Conservation (phyloP, 257 asterid genomes). For the Mentha longifolia region DNA sequence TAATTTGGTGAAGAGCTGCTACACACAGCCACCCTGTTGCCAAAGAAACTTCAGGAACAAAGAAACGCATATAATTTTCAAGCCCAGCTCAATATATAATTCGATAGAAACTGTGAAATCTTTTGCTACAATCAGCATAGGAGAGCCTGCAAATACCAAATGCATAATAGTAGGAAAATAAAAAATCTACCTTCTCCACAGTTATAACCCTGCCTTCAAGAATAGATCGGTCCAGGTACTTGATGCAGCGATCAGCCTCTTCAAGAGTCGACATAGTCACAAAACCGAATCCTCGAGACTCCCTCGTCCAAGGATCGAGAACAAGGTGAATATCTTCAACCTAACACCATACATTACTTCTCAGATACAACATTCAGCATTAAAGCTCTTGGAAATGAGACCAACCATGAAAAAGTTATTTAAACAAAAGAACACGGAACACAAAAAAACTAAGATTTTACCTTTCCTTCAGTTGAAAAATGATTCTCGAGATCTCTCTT, state of each 20-base stretch:
- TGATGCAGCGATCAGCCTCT: slow-evolving; percentile 81
- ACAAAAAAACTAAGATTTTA: slow-evolving; percentile 26
- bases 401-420: background rate
- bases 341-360: slow-evolving; percentile 31
- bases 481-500: slow-evolving; percentile 76
- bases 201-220: slow-evolving; percentile 89
- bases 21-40: slow-evolving; percentile 90
- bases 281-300: slow-evolving; percentile 93
- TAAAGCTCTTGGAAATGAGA: background rate
- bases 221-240: slow-evolving; percentile 78
- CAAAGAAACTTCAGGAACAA: slow-evolving; percentile 70
- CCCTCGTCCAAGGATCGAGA: slow-evolving; percentile 78
- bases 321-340: slow-evolving; percentile 87
- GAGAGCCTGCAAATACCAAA: background rate
- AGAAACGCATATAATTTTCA: slow-evolving; percentile 44
- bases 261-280: slow-evolving; percentile 73
- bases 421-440: background rate
- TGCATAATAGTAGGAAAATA: background rate
- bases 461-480: slow-evolving; percentile 83
- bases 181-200: slow-evolving; percentile 77
- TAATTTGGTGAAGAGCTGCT: slow-evolving; percentile 97
- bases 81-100: slow-evolving; percentile 25
- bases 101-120: background rate
- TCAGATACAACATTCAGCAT: background rate
- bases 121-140: background rate